Conservation (phyloP, 2,329 filamentous ascomycete species). For the Fusarium hostae region DNA sequence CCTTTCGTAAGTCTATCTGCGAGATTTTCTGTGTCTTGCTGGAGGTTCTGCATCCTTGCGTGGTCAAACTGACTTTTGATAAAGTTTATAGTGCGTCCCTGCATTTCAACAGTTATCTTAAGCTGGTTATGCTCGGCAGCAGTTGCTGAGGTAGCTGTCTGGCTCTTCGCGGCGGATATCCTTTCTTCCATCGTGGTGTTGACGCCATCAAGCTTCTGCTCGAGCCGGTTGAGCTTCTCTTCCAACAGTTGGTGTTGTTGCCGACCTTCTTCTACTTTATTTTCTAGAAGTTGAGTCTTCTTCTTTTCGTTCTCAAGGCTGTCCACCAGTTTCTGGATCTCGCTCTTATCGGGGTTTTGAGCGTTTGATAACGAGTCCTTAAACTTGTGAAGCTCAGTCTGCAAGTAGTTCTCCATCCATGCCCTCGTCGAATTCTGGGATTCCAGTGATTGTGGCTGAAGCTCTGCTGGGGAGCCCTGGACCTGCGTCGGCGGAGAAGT, state of each 20-base stretch:
- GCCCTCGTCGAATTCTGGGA: slow-evolving; percentile 5
- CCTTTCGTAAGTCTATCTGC: slow-evolving; percentile 2
- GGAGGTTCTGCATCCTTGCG: slow-evolving; percentile 1
- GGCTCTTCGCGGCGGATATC: background rate
- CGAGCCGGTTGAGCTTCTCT: slow-evolving; percentile 37
- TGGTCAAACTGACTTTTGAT: slow-evolving; percentile 6
- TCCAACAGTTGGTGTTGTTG: slow-evolving; percentile 24
- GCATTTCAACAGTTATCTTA: slow-evolving; percentile 3
- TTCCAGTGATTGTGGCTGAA: slow-evolving; percentile 9
- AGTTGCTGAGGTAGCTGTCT: background rate
- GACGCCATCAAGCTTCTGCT: slow-evolving; percentile 40
- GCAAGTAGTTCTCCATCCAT: slow-evolving; percentile 11
- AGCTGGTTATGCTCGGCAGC: background rate
- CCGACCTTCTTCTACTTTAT: slow-evolving; percentile 5
- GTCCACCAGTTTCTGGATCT: slow-evolving; percentile 20
- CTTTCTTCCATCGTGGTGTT: background rate
- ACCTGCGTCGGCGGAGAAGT: background rate
- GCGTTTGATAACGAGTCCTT: slow-evolving; percentile 4
- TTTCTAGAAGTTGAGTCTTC: slow-evolving; percentile 24
- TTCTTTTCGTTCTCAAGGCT: slow-evolving; percentile 26
- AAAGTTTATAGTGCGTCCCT: slow-evolving; percentile 5
- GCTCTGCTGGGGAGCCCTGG: background rate
- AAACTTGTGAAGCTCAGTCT: slow-evolving; percentile 29
- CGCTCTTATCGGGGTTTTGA: background rate
- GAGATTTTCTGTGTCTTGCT: background rate